A percentile compares a stretch with the other conserved stretches of the same genome.
These are phyloP conservation scores for Talaromyces sp. DNA, from an alignment of 2,329 filamentous ascomycete species.

Conservation along the genomic window DNA sequence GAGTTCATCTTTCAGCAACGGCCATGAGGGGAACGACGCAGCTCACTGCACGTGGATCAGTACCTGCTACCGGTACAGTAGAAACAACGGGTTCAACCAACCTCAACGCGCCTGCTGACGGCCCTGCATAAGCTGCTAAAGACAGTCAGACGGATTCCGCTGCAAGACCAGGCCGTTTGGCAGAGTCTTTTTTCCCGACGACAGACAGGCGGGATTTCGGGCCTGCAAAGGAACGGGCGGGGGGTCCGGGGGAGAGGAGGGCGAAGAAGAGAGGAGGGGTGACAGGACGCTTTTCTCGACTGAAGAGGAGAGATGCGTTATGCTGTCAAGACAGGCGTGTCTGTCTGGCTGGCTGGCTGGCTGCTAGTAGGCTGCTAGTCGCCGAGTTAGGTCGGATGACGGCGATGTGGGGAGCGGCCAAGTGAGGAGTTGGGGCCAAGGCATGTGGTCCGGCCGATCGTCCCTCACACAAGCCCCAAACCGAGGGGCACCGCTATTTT, in stretches of 20 bases:
- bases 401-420: conserved; percentile 14
- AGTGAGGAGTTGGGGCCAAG: conserved; percentile 5
- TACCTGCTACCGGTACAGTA: neutral
- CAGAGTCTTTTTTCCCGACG: neutral
- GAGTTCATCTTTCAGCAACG: conserved; percentile 78
- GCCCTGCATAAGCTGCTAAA: conserved; percentile 18
- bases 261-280: neutral
- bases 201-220: neutral
- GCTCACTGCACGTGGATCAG: conserved; percentile 23
- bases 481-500: neutral
- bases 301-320: neutral
- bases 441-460: neutral
- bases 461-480: neutral
- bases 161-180: neutral
- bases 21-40: conserved; percentile 42
- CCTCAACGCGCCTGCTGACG: conserved; percentile 31
- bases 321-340: neutral
- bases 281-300: neutral
- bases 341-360: neutral
- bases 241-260: neutral
- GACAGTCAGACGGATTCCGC: neutral
- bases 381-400: conserved; percentile 12
- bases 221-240: conserved; percentile 7
- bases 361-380: neutral
- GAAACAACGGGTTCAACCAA: conserved; percentile 1